These are phyloP conservation scores for Rhizophora apiculata DNA, from an alignment of 345 rosid genomes.

Conservation along the genomic window DNA sequence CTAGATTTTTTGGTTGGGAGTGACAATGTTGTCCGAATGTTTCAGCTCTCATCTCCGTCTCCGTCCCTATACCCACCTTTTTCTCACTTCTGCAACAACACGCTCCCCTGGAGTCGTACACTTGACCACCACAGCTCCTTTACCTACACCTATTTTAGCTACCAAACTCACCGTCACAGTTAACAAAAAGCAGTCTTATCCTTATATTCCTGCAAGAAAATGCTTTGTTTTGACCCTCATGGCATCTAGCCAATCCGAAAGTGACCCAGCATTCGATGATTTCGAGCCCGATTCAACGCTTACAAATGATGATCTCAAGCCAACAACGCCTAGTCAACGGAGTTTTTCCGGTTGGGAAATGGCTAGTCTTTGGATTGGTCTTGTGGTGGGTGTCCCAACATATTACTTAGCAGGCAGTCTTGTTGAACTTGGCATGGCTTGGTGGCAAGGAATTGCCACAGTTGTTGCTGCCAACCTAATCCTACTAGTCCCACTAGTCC, in stretches of 20 bases:
- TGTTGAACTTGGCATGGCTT: constrained; percentile 93
- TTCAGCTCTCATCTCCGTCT: constrained; percentile 46
- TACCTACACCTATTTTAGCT: constrained; percentile 4
- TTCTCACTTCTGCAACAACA: constrained; percentile 20
- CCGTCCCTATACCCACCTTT: constrained; percentile 28
- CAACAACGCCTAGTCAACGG: constrained; percentile 51
- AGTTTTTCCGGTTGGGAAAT: constrained; percentile 72
- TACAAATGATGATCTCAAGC: constrained; percentile 84
- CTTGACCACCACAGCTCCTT: neutral
- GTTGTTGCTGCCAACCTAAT: constrained; percentile 78
- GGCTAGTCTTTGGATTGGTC: constrained; percentile 96
- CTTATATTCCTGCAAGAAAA: constrained; percentile 4
- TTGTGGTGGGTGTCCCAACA: constrained; percentile 90
- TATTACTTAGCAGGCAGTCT: constrained; percentile 87
- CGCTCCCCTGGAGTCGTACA: constrained; percentile 16
- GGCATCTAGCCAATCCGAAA: constrained; percentile 31
- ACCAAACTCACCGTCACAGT: constrained; percentile 11
- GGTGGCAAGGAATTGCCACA: constrained; percentile 98
- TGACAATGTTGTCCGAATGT: constrained; percentile 54
- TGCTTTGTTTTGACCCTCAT: constrained; percentile 23
- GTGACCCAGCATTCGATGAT: constrained; percentile 21
- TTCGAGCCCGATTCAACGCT: constrained; percentile 56
- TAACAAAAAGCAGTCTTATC: neutral
- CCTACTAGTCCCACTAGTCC: constrained; percentile 60
- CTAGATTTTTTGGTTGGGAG: constrained; percentile 17